A percentile compares a stretch with the other conserved stretches of the same genome.
Conservation (phyloP, 1,284 basidiomycete species). For the Microbotryum silenes-acaulis region DNA sequence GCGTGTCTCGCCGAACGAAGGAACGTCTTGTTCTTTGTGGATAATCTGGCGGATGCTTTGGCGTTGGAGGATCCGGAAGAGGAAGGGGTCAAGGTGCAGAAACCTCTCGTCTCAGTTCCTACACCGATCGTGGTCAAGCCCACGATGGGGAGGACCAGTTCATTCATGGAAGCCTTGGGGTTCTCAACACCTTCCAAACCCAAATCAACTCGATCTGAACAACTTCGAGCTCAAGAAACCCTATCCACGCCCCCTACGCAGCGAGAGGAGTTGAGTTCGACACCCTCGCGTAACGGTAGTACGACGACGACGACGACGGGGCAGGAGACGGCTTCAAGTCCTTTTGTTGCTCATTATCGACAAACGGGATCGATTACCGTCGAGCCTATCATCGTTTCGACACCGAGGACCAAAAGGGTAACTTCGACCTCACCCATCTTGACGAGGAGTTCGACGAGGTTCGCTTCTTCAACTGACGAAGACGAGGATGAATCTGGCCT, state of each 20-base stretch:
- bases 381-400: conserved; percentile 59
- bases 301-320: conserved; percentile 37
- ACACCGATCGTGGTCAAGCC: not conserved
- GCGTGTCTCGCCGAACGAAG: conserved; percentile 73
- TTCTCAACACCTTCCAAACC: conserved; percentile 32
- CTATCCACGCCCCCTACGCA: not conserved
- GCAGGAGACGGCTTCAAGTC: conserved; percentile 52
- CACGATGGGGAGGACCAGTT: not conserved
- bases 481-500: conserved; percentile 2
- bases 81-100: conserved; percentile 1
- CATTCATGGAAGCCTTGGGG: too few species aligned
- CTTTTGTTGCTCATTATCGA: conserved; percentile 77
- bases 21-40: conserved; percentile 80
- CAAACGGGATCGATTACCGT: conserved; percentile 63
- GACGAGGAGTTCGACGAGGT: conserved; percentile 51
- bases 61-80: conserved; percentile 40
- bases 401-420: conserved; percentile 48
- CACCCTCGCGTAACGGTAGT: conserved; percentile 1
- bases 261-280: too few species aligned
- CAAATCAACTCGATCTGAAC: not conserved
- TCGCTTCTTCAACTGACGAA: conserved; percentile 51
- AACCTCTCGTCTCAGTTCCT: not conserved
- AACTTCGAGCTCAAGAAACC: too few species aligned
- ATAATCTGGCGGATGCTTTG: conserved; percentile 88
- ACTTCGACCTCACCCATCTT: conserved; percentile 38